These are phyloP conservation scores for Jasminum sambac DNA, from an alignment of 257 asterid genomes.

Conservation along the genomic window DNA sequence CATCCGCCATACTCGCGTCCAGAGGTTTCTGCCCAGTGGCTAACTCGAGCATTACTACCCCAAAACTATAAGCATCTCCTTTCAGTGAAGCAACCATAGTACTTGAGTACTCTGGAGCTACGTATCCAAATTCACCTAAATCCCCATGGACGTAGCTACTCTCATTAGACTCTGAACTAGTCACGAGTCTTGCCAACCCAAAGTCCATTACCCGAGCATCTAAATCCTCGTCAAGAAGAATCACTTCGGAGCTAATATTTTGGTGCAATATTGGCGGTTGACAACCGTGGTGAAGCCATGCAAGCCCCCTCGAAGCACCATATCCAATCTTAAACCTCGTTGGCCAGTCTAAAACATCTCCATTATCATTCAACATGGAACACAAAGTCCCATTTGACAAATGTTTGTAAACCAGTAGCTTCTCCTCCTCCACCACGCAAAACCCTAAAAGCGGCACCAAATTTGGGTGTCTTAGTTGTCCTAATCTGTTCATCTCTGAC, in stretches of 20 bases:
- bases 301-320: conserved; percentile 69
- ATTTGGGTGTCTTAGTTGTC: conserved; percentile 72
- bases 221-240: conserved; percentile 60
- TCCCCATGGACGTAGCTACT: conserved; percentile 55
- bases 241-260: conserved; percentile 53
- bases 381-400: conserved; percentile 55
- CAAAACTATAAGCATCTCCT: conserved; percentile 81
- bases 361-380: conserved; percentile 36
- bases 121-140: conserved; percentile 77
- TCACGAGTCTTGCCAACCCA: conserved; percentile 65
- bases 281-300: conserved; percentile 80
- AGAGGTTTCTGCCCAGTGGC: conserved; percentile 60
- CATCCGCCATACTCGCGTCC: conserved; percentile 43
- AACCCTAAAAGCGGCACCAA: conserved; percentile 65
- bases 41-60: conserved; percentile 75
- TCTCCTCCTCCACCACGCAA: conserved; percentile 69
- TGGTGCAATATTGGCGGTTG: conserved; percentile 65
- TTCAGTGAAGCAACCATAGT: conserved; percentile 68
- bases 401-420: conserved; percentile 61
- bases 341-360: conserved; percentile 45
- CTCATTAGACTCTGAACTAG: conserved; percentile 54
- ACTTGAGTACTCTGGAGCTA: conserved; percentile 77
- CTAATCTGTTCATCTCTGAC: conserved; percentile 61
- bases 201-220: conserved; percentile 68
- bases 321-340: conserved; percentile 48